These are phyloP conservation scores for Scytalidium sp. DNA, from an alignment of 2,329 filamentous ascomycete species.

Conservation along the genomic window DNA sequence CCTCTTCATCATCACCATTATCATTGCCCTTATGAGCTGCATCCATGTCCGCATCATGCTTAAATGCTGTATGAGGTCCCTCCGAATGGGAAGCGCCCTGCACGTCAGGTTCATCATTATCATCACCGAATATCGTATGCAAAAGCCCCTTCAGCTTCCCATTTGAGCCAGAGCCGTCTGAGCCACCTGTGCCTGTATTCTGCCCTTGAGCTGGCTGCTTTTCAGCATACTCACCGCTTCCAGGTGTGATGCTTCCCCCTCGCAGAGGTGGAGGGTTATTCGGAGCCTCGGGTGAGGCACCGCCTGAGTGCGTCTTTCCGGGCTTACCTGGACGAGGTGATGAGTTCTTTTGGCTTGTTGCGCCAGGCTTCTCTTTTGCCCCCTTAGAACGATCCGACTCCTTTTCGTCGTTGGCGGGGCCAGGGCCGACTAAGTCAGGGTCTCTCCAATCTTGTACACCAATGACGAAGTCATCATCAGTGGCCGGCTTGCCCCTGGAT, in stretches of 20 bases:
- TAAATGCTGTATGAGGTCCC: background rate
- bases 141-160: constrained; percentile 36
- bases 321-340: constrained; percentile 13
- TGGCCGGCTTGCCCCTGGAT: constrained; percentile 11
- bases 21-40: constrained; percentile 13
- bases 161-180: constrained; percentile 10
- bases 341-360: constrained; percentile 14
- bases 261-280: constrained; percentile 37
- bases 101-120: constrained; percentile 33
- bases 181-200: constrained; percentile 21
- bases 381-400: constrained; percentile 15
- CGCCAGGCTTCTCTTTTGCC: constrained; percentile 24
- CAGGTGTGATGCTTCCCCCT: constrained; percentile 67
- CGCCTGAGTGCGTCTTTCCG: constrained; percentile 23
- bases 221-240: constrained; percentile 65
- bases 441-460: constrained; percentile 88
- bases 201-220: constrained; percentile 18
- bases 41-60: constrained; percentile 12
- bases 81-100: background rate
- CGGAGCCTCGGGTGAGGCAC: constrained; percentile 25
- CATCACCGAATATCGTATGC: constrained; percentile 48
- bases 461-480: constrained; percentile 68
- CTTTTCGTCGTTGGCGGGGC: constrained; percentile 27
- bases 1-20: constrained; percentile 47
- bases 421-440: constrained; percentile 60